Evolutionary conservation across 1,139 yeast species (phyloP), one percentile per base, ranked within the genome.

Genomic region (Dujonia santamariae): DNA sequence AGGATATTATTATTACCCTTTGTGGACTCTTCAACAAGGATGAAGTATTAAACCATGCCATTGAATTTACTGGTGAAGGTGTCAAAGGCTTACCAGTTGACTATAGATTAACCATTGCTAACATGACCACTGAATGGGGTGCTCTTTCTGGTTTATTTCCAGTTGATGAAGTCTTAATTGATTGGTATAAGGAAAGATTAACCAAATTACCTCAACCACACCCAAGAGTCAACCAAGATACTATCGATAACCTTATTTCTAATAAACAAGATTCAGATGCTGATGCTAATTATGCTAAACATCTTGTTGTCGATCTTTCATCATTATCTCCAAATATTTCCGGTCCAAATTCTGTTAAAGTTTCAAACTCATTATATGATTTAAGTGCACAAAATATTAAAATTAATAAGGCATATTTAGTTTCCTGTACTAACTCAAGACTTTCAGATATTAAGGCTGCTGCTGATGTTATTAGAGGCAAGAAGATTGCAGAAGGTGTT

Each of bases 121-220:
- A 92, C 56, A 92, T 92, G 99, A 92, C 98, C 34, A 92, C 99
- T 27, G 99, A 92, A 63, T 92, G 99, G 99, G 99, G 99, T 50
- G 98, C 99, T 1, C 70, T 92, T 12, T 85, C 96, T 4, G 99
- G 99, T 29, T 67, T 92, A 41, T 92, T 92, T 77, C 97, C 99
- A 4, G 88, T 92, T 15, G 99, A 92, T 56, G 68, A 76, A 17
- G 79, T 79, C 13, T 68, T 88, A 48, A 61, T 88, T 29, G 67
- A 81, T 37, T 92, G 90, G 80, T 92, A 92, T 63, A 69, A 80
- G 43, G 61, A 77, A 33, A 72, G 97, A 51, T 55, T 87, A 37
- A 45, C 62, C 20, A 71, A 74, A 45, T 69, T 88, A 35, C 88
- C 90, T 18, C 80, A 79, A 48, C 82, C 85, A 34, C 98, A 92